A percentile compares a stretch with the other conserved stretches of the same genome.
Evolutionary conservation across 1,139 yeast species (phyloP).

Genomic region (Sugiyamaella japonica): DNA sequence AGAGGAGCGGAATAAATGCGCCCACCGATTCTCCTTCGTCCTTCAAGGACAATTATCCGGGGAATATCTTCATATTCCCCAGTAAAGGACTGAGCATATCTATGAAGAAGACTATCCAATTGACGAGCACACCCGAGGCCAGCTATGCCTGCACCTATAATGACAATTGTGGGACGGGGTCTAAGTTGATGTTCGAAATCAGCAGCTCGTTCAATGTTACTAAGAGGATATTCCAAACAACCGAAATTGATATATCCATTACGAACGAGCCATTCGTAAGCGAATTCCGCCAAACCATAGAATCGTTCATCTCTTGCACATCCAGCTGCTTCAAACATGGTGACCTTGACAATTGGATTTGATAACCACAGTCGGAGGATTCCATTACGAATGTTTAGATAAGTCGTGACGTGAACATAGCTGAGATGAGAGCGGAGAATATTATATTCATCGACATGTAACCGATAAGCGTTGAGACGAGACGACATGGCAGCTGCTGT

Average conservation of each 20-base stretch:
- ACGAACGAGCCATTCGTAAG: slow-evolving; percentile 46
- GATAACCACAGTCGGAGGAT: slow-evolving; percentile 47
- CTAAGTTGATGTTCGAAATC: slow-evolving; percentile 28
- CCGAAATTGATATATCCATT: slow-evolving; percentile 48
- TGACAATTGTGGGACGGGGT: slow-evolving; percentile 43
- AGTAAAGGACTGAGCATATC: slow-evolving; percentile 38
- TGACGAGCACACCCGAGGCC: slow-evolving; percentile 48
- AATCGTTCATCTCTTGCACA: slow-evolving; percentile 45
- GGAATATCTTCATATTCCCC: slow-evolving; percentile 44
- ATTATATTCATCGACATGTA: slow-evolving; percentile 42
- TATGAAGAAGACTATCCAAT: slow-evolving; percentile 40
- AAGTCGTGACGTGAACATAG: slow-evolving; percentile 45
- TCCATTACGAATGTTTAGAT: slow-evolving; percentile 46
- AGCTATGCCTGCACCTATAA: slow-evolving; percentile 48
- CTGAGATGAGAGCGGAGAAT: slow-evolving; percentile 40
- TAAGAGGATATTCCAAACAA: slow-evolving; percentile 39
- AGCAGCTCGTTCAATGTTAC: neutral
- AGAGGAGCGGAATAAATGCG: slow-evolving; percentile 45
- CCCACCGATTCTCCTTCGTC: slow-evolving; percentile 46
- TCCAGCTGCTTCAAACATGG: slow-evolving; percentile 47
- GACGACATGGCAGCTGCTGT: slow-evolving; percentile 46
- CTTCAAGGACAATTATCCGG: slow-evolving; percentile 44
- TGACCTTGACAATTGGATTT: slow-evolving; percentile 46
- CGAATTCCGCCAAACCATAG: slow-evolving; percentile 45
- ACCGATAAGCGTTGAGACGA: slow-evolving; percentile 42